Conservation (phyloP, 306 rosid species). For the Quercus berberidifolia region DNA sequence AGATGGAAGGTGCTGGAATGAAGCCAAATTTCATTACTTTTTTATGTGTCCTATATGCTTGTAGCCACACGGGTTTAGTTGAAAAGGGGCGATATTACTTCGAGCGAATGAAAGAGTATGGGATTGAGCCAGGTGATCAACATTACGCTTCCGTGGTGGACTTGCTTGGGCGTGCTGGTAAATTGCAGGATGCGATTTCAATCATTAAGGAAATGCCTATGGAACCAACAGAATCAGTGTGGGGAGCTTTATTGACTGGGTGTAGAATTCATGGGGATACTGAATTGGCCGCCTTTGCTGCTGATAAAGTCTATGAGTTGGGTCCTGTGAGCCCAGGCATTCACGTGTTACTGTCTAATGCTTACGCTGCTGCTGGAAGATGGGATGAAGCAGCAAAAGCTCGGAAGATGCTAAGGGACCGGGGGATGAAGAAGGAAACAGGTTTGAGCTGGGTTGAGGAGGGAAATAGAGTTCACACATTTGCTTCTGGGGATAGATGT, state of each 20-base stretch:
- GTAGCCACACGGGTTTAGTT: constrained; percentile 85
- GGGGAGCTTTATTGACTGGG: constrained; percentile 87
- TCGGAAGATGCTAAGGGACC: constrained; percentile 65
- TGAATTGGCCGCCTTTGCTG: constrained; percentile 71
- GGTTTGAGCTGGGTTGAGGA: constrained; percentile 95
- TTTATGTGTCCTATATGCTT: constrained; percentile 73
- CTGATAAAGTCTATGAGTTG: constrained; percentile 54
- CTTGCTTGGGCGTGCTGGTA: constrained; percentile 87
- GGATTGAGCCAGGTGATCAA: constrained; percentile 68
- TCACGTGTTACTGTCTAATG: constrained; percentile 66
- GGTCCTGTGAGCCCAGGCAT: constrained; percentile 60
- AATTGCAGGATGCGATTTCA: constrained; percentile 59
- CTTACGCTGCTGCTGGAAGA: constrained; percentile 84
- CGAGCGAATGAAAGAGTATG: constrained; percentile 54
- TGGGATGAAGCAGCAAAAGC: constrained; percentile 85
- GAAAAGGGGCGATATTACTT: constrained; percentile 61
- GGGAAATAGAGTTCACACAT: constrained; percentile 73
- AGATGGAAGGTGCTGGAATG: constrained; percentile 54
- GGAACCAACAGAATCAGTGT: constrained; percentile 72
- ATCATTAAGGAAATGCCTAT: constrained; percentile 64
- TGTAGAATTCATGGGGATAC: constrained; percentile 73
- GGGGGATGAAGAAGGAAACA: constrained; percentile 73
- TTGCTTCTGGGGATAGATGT: constrained; percentile 66
- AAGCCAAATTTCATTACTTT: constrained; percentile 85
- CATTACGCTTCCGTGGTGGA: constrained; percentile 83